Evolutionary conservation across 2,329 filamentous ascomycete species (phyloP), one percentile per base, ranked within the genome.

Genomic region (Rugonectria rugulosa): DNA sequence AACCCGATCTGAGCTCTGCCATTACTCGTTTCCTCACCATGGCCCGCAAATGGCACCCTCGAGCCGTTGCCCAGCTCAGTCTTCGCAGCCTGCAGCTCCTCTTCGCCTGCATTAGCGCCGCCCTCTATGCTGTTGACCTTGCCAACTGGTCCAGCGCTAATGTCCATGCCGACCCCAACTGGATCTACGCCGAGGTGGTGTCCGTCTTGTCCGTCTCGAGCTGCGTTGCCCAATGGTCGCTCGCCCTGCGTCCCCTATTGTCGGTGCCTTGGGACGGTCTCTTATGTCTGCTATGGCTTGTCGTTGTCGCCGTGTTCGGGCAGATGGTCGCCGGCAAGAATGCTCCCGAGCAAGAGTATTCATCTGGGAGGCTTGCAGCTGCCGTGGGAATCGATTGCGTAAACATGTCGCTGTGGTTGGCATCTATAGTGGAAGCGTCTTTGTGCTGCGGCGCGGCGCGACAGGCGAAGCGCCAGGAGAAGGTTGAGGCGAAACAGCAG

Each of bases 171-270:
- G 5, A 61, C 24, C 17, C 59, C 12, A 57, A 40, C 44, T 60
- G 53, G 59, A 60, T 61, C 31, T 61, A 60, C 37, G 50, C 47
- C 26, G 49, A 53, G 15, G 50, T 61, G 10, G 36, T 45, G 5
- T 46, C 57, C 5, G 43, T 34, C 5, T 21, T 60, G 23, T 41
- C 53, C 19, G 20, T 48, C 4, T 31, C 23, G 2, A 61, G 46
- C 12, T 55, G 50, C n/a, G 36, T 60, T 19, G 38, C 42, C 15
- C 50, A 61, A 36, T 60, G 57, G 57, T 55, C 49, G 53, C 32
- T 60, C 17, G 57, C 49, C n/a, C 36, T 55, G 2, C 49, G 31
- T 11, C 43, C 49, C 5, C 17, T 37, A 6, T 50, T 14, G 8
- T 47, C 53, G 4, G 26, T 32, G 7, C 31, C 21, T 4, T 57